Percentiles rank a stretch among this genome's conserved stretches.
These are phyloP conservation scores for Hymenotorrendiella dingleyae DNA, from an alignment of 2,329 filamentous ascomycete genomes.

Conservation along the genomic window DNA sequence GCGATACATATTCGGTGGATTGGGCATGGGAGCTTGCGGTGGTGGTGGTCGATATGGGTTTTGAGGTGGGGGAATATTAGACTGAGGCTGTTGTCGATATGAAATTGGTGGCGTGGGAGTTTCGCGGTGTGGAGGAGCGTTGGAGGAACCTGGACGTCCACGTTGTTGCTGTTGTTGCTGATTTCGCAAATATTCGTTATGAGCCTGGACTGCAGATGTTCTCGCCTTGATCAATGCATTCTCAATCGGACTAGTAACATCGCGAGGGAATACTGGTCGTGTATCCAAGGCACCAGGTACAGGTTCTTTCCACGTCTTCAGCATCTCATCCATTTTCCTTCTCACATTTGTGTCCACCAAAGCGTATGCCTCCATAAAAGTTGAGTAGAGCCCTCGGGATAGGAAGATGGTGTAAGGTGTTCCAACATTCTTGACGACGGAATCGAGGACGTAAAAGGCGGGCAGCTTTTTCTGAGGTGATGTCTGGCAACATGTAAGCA, in stretches of 20 bases:
- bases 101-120: constrained; percentile 66
- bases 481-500: constrained; percentile 50
- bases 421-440: constrained; percentile 96
- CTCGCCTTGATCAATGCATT: constrained; percentile 82
- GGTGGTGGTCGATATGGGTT: constrained; percentile 23
- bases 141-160: constrained; percentile 44
- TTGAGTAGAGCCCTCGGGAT: constrained; percentile 83
- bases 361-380: constrained; percentile 94
- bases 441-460: constrained; percentile 95
- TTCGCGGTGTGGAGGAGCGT: constrained; percentile 59
- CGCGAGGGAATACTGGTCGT: constrained; percentile 83
- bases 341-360: constrained; percentile 78
- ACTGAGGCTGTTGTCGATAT: constrained; percentile 34
- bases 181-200: constrained; percentile 48
- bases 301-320: constrained; percentile 96
- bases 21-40: constrained; percentile 24
- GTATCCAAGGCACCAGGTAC: constrained; percentile 89
- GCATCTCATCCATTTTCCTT: constrained; percentile 91
- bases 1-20: constrained; percentile 3
- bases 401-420: constrained; percentile 96
- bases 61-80: constrained; percentile 29
- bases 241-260: constrained; percentile 86
- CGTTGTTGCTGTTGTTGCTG: constrained; percentile 51
- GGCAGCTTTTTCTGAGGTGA: constrained; percentile 85
- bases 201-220: constrained; percentile 53